These are phyloP conservation scores for Schizochytrium sp. DNA, from an alignment of 108 stramenopile genomes.

Conservation along the genomic window DNA sequence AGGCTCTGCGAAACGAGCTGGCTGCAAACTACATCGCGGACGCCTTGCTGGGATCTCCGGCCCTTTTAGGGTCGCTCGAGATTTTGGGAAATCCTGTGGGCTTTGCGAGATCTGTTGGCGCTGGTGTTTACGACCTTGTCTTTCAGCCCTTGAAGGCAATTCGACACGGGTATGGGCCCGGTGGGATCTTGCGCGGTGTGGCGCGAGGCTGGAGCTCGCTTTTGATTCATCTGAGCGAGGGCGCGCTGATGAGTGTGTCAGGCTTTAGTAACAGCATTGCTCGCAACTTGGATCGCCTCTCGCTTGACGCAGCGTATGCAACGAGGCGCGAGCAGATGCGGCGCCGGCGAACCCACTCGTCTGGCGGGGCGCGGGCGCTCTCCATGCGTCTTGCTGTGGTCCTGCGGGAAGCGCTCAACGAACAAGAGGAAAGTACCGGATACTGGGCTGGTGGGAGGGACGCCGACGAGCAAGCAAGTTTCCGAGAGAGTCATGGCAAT, in stretches of 20 bases:
- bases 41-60: not conserved
- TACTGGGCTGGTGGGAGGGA: not conserved
- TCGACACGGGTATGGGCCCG: conserved; percentile 5
- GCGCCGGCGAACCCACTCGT: not conserved
- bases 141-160: not conserved
- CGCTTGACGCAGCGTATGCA: not conserved
- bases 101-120: not conserved
- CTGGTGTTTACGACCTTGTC: not conserved
- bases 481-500: not conserved
- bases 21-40: not conserved
- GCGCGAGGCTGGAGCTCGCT: conserved; percentile 15
- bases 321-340: conserved; percentile 5
- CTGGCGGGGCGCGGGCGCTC: not conserved
- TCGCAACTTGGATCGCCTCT: not conserved
- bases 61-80: not conserved
- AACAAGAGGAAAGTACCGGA: not conserved
- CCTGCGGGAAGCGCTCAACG: not conserved
- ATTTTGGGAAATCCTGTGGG: not conserved
- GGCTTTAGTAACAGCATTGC: not conserved
- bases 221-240: not conserved
- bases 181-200: not conserved
- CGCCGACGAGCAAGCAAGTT: not conserved
- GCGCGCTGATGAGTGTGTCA: not conserved
- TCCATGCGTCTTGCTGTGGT: not conserved
- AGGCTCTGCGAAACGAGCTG: not conserved